Evolutionary conservation across 768 basidiomycete species (phyloP).

Genomic region (Pholiota molesta): DNA sequence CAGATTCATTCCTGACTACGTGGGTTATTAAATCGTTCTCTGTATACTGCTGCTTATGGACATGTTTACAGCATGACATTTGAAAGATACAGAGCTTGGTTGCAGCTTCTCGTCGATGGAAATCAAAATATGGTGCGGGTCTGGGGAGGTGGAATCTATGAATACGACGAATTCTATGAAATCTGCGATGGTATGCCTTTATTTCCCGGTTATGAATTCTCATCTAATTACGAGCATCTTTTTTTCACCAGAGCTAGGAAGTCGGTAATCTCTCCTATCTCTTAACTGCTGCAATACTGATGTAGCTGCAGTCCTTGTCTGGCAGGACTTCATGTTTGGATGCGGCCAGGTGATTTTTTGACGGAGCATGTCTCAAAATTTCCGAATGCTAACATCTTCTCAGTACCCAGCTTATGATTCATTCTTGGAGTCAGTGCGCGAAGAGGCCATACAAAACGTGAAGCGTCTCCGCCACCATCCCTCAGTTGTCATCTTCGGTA

Average conservation of each 20-base stretch:
- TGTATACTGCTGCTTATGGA: neutral
- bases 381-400: neutral
- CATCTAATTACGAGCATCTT: neutral
- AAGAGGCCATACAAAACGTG: slow-evolving; percentile 85
- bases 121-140: slow-evolving; percentile 93
- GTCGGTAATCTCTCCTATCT: slow-evolving; percentile 34
- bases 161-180: slow-evolving; percentile 80
- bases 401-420: slow-evolving; percentile 90
- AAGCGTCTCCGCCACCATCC: slow-evolving; percentile 86
- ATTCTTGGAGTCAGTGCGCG: slow-evolving; percentile 70
- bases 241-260: slow-evolving; percentile 60
- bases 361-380: slow-evolving; percentile 2
- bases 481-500: slow-evolving; percentile 86
- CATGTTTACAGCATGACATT: slow-evolving; percentile 38
- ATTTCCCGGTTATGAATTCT: neutral
- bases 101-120: slow-evolving; percentile 82
- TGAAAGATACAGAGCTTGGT: slow-evolving; percentile 77
- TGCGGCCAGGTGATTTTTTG: slow-evolving; percentile 74
- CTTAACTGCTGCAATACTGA: slow-evolving; percentile 4
- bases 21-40: slow-evolving; percentile 32
- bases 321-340: slow-evolving; percentile 98
- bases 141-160: slow-evolving; percentile 95
- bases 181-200: slow-evolving; percentile 67
- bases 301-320: slow-evolving; percentile 70
- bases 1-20: slow-evolving; percentile 89